These are phyloP conservation scores for Chalciporus sp. DNA, from an alignment of 1,284 basidiomycete genomes.

Conservation along the genomic window DNA sequence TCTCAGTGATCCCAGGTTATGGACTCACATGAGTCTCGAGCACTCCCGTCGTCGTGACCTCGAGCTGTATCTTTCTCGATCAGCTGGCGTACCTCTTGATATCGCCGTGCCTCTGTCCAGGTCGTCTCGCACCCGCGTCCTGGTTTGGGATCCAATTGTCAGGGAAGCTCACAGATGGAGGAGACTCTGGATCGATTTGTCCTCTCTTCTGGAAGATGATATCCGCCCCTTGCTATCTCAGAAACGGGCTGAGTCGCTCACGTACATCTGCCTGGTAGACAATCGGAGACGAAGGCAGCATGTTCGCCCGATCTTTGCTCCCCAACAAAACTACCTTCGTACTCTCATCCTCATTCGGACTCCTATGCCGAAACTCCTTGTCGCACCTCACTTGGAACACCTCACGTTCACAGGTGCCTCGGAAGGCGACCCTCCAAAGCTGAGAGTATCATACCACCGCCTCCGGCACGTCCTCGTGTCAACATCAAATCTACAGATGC, in stretches of 20 bases:
- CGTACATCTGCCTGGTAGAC: not conserved
- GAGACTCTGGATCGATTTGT: not conserved
- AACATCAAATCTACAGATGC: not conserved
- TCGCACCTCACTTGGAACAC: not conserved
- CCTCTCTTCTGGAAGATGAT: not conserved
- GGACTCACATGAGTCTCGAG: not conserved
- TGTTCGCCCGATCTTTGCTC: not conserved
- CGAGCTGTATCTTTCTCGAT: not conserved
- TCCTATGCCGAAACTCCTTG: not conserved
- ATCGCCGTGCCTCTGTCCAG: not conserved
- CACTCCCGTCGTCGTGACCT: not conserved
- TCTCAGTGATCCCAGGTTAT: not conserved
- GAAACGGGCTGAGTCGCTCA: not conserved
- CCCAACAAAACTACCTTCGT: not conserved
- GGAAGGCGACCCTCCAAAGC: not conserved
- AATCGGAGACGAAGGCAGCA: not conserved
- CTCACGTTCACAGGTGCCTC: not conserved
- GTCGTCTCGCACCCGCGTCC: not conserved
- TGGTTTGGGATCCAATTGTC: not conserved
- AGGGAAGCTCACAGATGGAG: not conserved
- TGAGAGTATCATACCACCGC: not conserved
- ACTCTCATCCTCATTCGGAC: not conserved
- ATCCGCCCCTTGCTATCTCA: not conserved
- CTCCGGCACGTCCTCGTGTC: not conserved
- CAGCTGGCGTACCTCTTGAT: not conserved